phyloP scores from a whole-genome alignment of 1,284 basidiomycete species.

The Bothia castanella region DNA sequence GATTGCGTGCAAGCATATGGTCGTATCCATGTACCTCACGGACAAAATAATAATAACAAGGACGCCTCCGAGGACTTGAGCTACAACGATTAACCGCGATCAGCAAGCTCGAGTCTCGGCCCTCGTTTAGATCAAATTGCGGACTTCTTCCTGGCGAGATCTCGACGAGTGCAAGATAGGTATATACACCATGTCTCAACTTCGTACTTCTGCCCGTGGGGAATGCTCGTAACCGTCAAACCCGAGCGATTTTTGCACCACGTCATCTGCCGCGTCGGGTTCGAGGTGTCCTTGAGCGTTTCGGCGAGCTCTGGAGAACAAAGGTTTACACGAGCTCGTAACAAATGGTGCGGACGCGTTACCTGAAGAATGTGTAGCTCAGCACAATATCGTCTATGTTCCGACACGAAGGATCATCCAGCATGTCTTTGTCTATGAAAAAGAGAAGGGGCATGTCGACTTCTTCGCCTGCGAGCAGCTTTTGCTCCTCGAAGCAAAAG shows the following conservation, averaged over 20 bases:
- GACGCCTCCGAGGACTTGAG: no score
- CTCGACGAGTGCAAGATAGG: neutral
- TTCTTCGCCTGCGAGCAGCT: conserved; percentile 91
- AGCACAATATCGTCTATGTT: conserved; percentile 90
- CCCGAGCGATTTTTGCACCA: conserved; percentile 73
- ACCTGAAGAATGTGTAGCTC: conserved; percentile 98
- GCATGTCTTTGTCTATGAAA: conserved; percentile 96
- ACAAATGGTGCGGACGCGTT: neutral
- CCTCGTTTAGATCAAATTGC: neutral
- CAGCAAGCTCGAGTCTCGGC: neutral
- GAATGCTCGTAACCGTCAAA: conserved; percentile 62
- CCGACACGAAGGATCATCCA: conserved; percentile 86
- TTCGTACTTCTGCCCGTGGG: conserved; percentile 24
- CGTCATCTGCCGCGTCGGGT: conserved; percentile 79
- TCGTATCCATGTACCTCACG: no score
- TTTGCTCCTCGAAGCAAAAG: conserved; percentile 99
- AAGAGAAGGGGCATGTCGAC: conserved; percentile 98
- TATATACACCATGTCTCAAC: conserved; percentile 6
- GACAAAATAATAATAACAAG: no score
- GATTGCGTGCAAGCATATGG: no score
- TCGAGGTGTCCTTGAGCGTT: conserved; percentile 80
- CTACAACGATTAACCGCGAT: neutral
- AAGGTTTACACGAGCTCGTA: neutral
- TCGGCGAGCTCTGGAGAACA: conserved; percentile 60
- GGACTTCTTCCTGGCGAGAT: no score